phyloP scores from a whole-genome alignment of 306 rosid genomes.

The Cicer bijugum region DNA sequence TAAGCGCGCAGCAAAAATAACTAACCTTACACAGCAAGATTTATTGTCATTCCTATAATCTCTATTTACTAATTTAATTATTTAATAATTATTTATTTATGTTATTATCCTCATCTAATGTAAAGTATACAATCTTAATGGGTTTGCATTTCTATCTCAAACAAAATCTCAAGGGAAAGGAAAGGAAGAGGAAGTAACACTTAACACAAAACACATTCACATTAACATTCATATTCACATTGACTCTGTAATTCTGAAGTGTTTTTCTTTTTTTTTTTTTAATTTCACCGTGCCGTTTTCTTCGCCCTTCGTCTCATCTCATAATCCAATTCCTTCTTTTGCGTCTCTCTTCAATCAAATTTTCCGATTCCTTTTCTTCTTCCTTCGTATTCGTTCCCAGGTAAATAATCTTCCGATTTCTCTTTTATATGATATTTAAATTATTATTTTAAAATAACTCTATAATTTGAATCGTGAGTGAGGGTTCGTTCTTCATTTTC shows the following conservation, averaged over 20 bases:
- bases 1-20: neutral
- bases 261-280: neutral
- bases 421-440: neutral
- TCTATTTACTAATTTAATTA: neutral
- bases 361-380: constrained; percentile 38
- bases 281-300: constrained; percentile 26
- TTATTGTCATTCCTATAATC: neutral
- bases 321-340: constrained; percentile 23
- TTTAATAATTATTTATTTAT: neutral
- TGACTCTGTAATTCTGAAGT: constrained; percentile 1
- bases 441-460: neutral
- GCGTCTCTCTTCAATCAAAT: constrained; percentile 1
- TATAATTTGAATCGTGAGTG: constrained; percentile 34
- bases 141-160: neutral
- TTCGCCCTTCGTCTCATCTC: constrained; percentile 22
- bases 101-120: neutral
- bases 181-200: constrained; percentile 27
- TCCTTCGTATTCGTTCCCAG: constrained; percentile 5
- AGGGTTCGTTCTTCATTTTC: constrained; percentile 34
- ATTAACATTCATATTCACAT: constrained; percentile 11
- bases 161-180: neutral
- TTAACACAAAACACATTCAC: constrained; percentile 10
- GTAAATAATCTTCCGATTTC: neutral
- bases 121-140: neutral
- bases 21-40: neutral